These are phyloP conservation scores for Colletotrichum sp. DNA, from an alignment of 2,329 filamentous ascomycete genomes.

Conservation along the genomic window DNA sequence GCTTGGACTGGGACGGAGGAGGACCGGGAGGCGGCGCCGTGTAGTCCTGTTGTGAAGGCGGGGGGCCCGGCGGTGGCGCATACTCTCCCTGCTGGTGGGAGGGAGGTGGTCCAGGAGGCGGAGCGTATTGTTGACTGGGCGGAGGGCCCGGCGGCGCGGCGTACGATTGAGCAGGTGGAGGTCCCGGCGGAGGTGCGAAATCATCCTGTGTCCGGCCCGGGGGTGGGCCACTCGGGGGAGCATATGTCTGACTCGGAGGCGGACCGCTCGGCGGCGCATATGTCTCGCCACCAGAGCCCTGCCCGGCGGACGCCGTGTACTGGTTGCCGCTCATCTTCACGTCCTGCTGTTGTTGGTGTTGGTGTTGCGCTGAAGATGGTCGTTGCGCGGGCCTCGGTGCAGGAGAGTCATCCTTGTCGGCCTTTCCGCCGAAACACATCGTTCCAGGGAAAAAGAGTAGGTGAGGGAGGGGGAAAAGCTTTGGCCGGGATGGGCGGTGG, in stretches of 20 bases:
- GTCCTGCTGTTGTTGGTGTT: constrained; percentile 12
- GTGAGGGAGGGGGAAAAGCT: background rate
- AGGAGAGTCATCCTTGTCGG: constrained; percentile 40
- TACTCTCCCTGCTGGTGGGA: constrained; percentile 22
- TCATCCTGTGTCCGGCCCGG: background rate
- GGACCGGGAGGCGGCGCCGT: constrained; percentile 42
- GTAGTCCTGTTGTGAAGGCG: constrained; percentile 27
- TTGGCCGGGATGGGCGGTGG: background rate
- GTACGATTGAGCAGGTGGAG: constrained; percentile 23
- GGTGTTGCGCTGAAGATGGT: constrained; percentile 1
- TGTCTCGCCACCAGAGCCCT: background rate
- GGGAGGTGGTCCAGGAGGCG: constrained; percentile 40
- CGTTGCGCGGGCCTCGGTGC: constrained; percentile 42
- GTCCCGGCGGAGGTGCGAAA: constrained; percentile 31
- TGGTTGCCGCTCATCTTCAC: constrained; percentile 28
- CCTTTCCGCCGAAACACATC: constrained; percentile 57
- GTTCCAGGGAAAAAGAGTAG: background rate
- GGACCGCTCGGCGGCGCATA: background rate
- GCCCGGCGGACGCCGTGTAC: constrained; percentile 27
- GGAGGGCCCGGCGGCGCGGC: constrained; percentile 30
- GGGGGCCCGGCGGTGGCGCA: constrained; percentile 33
- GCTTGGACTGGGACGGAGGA: constrained; percentile 23
- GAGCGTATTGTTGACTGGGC: constrained; percentile 29
- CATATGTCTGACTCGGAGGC: background rate
- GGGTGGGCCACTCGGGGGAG: constrained; percentile 3